Base-by-base conservation (phyloP, 1,284 basidiomycete genomes). In the Puccinia hordei region DNA sequence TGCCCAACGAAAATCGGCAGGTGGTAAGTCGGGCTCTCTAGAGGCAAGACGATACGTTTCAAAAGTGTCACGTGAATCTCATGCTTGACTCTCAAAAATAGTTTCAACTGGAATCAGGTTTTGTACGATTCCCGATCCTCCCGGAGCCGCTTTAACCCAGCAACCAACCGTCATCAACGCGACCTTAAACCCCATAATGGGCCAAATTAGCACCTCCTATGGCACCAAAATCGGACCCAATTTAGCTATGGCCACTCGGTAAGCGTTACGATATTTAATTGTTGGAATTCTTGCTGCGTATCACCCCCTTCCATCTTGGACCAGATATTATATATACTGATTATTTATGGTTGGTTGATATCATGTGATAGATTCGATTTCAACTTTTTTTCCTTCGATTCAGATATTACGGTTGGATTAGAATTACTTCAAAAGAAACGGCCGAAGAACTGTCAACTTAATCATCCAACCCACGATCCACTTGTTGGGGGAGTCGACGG, bases 311-410 rank as follows among this genome's bases (percentile, higher is more conserved):
- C 19, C n/a, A 35, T 30, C 35, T 53, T 5, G 19, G 51, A 30
- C 27, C 57, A 49, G 41, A 35, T 35, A n/a, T n/a, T n/a, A n/a
- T n/a, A n/a, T n/a, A 35, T n/a, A 44, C 38, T 22, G 9, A 53
- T 30, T n/a, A 6, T 41, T 53, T 33, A n/a, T 41, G 30, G 38
- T 33, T 13, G 46, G 6, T 49, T 19, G 46, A 49, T 49, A 15
- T 38, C 27, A 35, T 63, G n/a, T n/a, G 57, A 53, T 19, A 78
- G 75, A 22, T 98, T 96, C 85, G 95, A 98, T 84, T 95, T 98
- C 86, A 99, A 99, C 84, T 90, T 96, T 35, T 98, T 97, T 85
- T 95, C 93, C 84, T 98, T 96, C 86, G 94, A 97, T 83, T 94
- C 93, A 84, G 95, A 98, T 85, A 92, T 95, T 90, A 92, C 93